Evolutionary conservation across 768 basidiomycete species (phyloP).

Genomic region (Symmetrospora coprosmae): DNA sequence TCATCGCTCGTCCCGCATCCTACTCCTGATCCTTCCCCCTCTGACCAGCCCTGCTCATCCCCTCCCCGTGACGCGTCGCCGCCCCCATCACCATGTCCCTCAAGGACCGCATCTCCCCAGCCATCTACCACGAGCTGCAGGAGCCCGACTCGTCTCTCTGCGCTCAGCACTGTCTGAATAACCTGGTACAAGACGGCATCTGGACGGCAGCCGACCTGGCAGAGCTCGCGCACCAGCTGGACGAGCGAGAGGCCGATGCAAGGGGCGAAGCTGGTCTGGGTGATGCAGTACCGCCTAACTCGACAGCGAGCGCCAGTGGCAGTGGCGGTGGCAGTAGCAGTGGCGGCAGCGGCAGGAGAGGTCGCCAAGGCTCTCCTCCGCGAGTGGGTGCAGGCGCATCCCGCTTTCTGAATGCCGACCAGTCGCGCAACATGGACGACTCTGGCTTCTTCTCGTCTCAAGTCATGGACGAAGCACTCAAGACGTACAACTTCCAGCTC

Average conservation of each 20-base stretch:
- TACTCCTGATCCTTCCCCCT: too few species aligned
- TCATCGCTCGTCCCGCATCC: too few species aligned
- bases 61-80: too few species aligned
- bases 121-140: constrained; percentile 21
- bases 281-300: too few species aligned
- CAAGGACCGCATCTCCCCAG: constrained; percentile 32
- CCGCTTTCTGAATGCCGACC: constrained; percentile 2
- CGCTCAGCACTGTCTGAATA: constrained; percentile 32
- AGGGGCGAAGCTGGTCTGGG: too few species aligned
- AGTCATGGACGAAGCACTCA: constrained; percentile 31
- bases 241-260: constrained; percentile 27
- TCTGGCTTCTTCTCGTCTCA: constrained; percentile 28
- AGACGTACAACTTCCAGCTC: constrained; percentile 25
- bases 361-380: too few species aligned
- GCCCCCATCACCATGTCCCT: background rate
- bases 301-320: too few species aligned
- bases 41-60: too few species aligned
- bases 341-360: too few species aligned
- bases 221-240: constrained; percentile 29
- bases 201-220: constrained; percentile 29
- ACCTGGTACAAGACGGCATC: constrained; percentile 28
- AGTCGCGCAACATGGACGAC: constrained; percentile 25
- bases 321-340: too few species aligned
- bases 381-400: too few species aligned
- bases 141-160: constrained; percentile 8